phyloP scores from a whole-genome alignment of 2,329 filamentous ascomycete genomes.

The Amylocarpus encephaloides region DNA sequence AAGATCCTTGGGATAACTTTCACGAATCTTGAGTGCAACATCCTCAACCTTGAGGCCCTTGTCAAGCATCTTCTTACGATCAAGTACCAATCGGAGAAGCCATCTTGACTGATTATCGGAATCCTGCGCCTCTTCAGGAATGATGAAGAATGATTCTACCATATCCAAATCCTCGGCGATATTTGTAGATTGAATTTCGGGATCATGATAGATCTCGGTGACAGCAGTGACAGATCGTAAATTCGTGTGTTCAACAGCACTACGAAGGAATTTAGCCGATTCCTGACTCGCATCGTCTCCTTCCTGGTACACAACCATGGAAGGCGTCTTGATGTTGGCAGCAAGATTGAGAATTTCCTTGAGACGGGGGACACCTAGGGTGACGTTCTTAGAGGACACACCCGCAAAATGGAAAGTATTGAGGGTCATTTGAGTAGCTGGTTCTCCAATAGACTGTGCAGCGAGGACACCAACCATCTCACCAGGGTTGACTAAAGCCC shows the following conservation, averaged over 20 bases:
- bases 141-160: constrained; percentile 94
- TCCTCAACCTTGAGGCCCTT: constrained; percentile 89
- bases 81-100: constrained; percentile 88
- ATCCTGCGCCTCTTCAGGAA: constrained; percentile 68
- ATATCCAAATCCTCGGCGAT: constrained; percentile 87
- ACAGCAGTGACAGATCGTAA: constrained; percentile 84
- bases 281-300: constrained; percentile 63
- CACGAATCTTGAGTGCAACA: constrained; percentile 82
- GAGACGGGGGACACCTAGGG: constrained; percentile 94
- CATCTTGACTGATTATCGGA: constrained; percentile 80
- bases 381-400: constrained; percentile 99
- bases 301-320: constrained; percentile 86
- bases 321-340: constrained; percentile 96
- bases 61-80: constrained; percentile 90
- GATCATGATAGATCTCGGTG: constrained; percentile 97
- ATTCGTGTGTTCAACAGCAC: constrained; percentile 88
- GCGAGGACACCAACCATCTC: constrained; percentile 99
- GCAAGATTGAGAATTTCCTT: constrained; percentile 99
- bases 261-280: constrained; percentile 77
- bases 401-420: constrained; percentile 99
- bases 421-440: constrained; percentile 97
- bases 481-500: constrained; percentile 80
- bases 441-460: constrained; percentile 97
- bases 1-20: constrained; percentile 76
- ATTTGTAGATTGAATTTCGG: constrained; percentile 76